A percentile compares a stretch with the other conserved stretches of the same genome.
Evolutionary conservation across 345 rosid genomes (phyloP).

Genomic region (Sonneratia caseolaris): DNA sequence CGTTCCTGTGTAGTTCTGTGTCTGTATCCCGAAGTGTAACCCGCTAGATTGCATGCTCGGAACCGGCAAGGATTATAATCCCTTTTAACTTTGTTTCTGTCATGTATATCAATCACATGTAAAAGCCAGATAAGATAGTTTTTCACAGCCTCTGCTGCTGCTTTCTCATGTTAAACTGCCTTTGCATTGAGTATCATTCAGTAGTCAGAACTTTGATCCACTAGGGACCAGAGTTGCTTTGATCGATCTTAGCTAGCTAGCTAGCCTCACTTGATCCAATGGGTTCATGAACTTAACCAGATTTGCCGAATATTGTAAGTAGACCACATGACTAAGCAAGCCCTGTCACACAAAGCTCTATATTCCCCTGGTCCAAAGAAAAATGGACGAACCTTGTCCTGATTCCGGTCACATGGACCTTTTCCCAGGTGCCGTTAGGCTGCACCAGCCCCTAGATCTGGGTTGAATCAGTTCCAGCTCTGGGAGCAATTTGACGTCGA

Average conservation of each 20-base stretch:
- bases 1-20: neutral
- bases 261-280: too few relatives aligned
- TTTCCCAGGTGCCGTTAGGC: too few relatives aligned
- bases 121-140: neutral
- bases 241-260: too few relatives aligned
- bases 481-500: neutral
- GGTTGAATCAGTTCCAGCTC: neutral
- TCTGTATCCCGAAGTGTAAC: neutral
- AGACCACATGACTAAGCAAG: too few relatives aligned
- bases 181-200: neutral
- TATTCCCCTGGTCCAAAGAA: too few relatives aligned
- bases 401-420: too few relatives aligned
- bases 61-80: neutral
- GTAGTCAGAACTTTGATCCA: too few relatives aligned
- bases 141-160: neutral
- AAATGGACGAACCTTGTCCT: too few relatives aligned
- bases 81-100: neutral
- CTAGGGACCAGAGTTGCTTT: too few relatives aligned
- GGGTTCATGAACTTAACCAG: too few relatives aligned
- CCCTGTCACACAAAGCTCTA: too few relatives aligned
- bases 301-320: too few relatives aligned
- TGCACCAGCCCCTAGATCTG: neutral
- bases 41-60: neutral
- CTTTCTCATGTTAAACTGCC: neutral
- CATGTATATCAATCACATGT: neutral